phyloP scores from a whole-genome alignment of 2,329 filamentous ascomycete genomes.

The Paraconiothyrium brasiliense region DNA sequence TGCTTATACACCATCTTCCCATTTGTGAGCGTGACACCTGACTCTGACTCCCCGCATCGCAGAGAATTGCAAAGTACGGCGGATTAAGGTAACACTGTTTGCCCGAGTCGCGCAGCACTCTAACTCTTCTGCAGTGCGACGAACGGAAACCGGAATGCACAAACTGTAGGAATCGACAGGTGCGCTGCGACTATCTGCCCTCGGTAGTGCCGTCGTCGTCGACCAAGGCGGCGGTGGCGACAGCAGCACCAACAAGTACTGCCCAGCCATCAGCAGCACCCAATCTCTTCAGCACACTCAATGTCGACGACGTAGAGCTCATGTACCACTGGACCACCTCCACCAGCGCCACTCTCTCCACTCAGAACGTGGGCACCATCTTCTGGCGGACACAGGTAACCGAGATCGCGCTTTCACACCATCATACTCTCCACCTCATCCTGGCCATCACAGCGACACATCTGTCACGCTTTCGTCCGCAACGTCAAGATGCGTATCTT shows the following conservation, averaged over 20 bases:
- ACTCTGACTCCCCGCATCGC: not conserved
- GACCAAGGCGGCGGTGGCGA: not conserved
- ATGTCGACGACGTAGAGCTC: slow-evolving; percentile 35
- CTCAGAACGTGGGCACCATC: slow-evolving; percentile 24
- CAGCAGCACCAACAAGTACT: not conserved
- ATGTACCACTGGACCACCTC: slow-evolving; percentile 40
- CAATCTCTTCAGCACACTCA: slow-evolving; percentile 13
- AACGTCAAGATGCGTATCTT: slow-evolving; percentile 27
- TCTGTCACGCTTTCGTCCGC: slow-evolving; percentile 32
- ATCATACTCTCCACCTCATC: slow-evolving; percentile 33
- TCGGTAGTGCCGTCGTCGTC: not conserved
- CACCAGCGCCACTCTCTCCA: slow-evolving; percentile 33
- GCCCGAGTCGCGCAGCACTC: not conserved
- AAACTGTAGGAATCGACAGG: slow-evolving; percentile 35
- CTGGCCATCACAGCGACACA: slow-evolving; percentile 39
- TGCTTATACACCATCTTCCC: not conserved
- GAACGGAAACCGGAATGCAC: slow-evolving; percentile 37
- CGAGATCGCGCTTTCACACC: slow-evolving; percentile 30
- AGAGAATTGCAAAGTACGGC: slow-evolving; percentile 36
- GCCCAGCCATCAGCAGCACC: not conserved
- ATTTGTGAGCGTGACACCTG: not conserved
- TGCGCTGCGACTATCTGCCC: slow-evolving; percentile 32
- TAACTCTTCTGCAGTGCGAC: slow-evolving; percentile 33
- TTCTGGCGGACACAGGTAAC: slow-evolving; percentile 30
- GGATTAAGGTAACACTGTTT: slow-evolving; percentile 35